Conservation (phyloP, 2,329 filamentous ascomycete genomes). For the Fusarium virguliforme region DNA sequence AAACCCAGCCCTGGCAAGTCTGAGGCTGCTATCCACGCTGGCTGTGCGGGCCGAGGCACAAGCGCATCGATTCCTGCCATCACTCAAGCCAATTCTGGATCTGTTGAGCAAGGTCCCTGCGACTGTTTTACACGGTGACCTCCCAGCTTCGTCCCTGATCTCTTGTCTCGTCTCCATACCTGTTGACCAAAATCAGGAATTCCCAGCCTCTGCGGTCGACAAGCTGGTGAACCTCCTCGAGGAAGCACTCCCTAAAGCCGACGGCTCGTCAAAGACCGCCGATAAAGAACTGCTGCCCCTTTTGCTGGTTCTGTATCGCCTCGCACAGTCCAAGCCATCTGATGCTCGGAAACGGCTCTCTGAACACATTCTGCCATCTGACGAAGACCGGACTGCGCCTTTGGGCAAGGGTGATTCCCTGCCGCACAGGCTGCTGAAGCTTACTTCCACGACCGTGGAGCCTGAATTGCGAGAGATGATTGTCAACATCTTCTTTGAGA, state of each 20-base stretch:
- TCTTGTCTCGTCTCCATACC: slow-evolving; percentile 13
- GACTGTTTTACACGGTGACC: background rate
- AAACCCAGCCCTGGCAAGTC: background rate
- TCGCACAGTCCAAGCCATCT: slow-evolving; percentile 4
- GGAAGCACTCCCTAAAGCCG: background rate
- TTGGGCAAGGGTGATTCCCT: slow-evolving; percentile 7
- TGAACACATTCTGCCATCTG: slow-evolving; percentile 5
- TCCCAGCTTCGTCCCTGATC: background rate
- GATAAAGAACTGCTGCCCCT: slow-evolving; percentile 4
- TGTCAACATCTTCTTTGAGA: background rate
- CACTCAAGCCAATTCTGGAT: background rate
- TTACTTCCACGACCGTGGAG: slow-evolving; percentile 2
- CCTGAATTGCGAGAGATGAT: background rate
- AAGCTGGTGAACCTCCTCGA: slow-evolving; percentile 4
- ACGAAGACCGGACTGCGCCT: background rate
- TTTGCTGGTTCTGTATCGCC: background rate
- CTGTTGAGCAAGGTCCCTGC: background rate
- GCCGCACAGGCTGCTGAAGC: slow-evolving; percentile 4
- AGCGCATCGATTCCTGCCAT: slow-evolving; percentile 2
- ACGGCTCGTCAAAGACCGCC: background rate
- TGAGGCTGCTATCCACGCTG: slow-evolving; percentile 4
- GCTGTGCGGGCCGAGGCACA: background rate
- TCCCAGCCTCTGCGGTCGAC: background rate
- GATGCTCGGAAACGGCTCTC: background rate
- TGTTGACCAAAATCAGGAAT: background rate